A percentile compares a stretch with the other conserved stretches of the same genome.
Conservation (phyloP, 1,139 yeast species). For the Protomyces macrosporus region DNA sequence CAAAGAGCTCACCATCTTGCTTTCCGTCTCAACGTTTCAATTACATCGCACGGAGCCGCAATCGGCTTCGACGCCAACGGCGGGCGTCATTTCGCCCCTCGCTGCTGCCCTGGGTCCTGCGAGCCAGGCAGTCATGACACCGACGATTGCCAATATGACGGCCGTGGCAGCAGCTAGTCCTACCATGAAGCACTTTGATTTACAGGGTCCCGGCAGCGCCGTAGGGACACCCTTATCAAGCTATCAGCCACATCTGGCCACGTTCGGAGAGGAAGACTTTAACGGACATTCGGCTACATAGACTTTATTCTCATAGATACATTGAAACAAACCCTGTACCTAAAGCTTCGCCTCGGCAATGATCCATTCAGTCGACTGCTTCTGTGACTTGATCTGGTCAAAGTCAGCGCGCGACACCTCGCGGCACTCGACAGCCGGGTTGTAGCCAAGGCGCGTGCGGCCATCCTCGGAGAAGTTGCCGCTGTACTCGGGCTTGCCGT, state of each 20-base stretch:
- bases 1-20: slow-evolving; percentile 30
- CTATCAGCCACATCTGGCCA: background rate
- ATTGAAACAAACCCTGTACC: background rate
- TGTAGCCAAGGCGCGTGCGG: slow-evolving; percentile 35
- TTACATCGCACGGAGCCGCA: slow-evolving; percentile 3
- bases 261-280: background rate
- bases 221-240: background rate
- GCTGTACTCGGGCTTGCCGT: slow-evolving; percentile 15
- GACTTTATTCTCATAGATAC: background rate
- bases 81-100: slow-evolving; percentile 8
- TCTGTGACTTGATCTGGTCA: slow-evolving; percentile 3
- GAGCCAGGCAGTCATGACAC: slow-evolving; percentile 16
- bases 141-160: slow-evolving; percentile 1
- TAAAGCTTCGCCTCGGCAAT: slow-evolving; percentile 19
- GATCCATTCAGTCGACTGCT: slow-evolving; percentile 7
- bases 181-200: background rate
- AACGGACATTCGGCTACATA: background rate
- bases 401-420: slow-evolving; percentile 31
- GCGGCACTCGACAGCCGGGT: slow-evolving; percentile 37
- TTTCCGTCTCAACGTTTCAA: slow-evolving; percentile 28
- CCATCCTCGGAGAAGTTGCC: slow-evolving; percentile 33
- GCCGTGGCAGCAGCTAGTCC: background rate
- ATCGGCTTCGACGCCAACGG: slow-evolving; percentile 3
- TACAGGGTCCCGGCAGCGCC: background rate
- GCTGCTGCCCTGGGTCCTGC: slow-evolving; percentile 23